A percentile compares a stretch with the other conserved stretches of the same genome.
Conservation (phyloP, 768 basidiomycete species). For the Wakefieldia striispora region DNA sequence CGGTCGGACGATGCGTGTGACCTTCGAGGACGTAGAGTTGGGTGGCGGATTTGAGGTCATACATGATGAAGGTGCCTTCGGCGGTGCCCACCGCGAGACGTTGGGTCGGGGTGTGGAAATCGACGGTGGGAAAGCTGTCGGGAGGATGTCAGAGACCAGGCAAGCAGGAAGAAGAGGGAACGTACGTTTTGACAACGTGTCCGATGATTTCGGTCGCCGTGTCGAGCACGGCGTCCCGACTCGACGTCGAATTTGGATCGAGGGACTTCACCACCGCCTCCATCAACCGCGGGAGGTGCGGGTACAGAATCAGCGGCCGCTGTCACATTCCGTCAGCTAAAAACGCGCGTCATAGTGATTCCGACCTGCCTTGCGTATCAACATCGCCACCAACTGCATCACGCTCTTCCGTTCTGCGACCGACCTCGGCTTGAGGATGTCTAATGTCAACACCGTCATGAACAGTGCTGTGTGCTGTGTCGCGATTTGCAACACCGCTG, state of each 20-base stretch:
- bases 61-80: constrained; percentile 94
- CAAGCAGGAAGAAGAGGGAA: neutral
- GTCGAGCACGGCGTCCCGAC: constrained; percentile 82
- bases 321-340: constrained; percentile 26
- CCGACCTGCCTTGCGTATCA: constrained; percentile 76
- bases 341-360: neutral
- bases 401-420: constrained; percentile 82
- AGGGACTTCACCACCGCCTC: constrained; percentile 96
- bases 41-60: constrained; percentile 94
- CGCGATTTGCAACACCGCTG: constrained; percentile 84
- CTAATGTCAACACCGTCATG: constrained; percentile 90
- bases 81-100: constrained; percentile 90
- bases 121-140: constrained; percentile 84
- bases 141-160: neutral
- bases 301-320: constrained; percentile 83
- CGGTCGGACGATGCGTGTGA: constrained; percentile 77
- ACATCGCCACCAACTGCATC: constrained; percentile 89
- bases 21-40: constrained; percentile 93
- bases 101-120: constrained; percentile 86
- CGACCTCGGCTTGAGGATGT: constrained; percentile 76
- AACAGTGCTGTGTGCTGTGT: constrained; percentile 81
- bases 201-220: constrained; percentile 93
- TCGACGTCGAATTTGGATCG: constrained; percentile 79
- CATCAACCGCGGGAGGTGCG: constrained; percentile 79
- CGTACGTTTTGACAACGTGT: constrained; percentile 88